Percentiles rank a stretch among this genome's conserved stretches.
Evolutionary conservation across 345 rosid genomes (phyloP).

Genomic region (Diplotaxis tenuifolia): DNA sequence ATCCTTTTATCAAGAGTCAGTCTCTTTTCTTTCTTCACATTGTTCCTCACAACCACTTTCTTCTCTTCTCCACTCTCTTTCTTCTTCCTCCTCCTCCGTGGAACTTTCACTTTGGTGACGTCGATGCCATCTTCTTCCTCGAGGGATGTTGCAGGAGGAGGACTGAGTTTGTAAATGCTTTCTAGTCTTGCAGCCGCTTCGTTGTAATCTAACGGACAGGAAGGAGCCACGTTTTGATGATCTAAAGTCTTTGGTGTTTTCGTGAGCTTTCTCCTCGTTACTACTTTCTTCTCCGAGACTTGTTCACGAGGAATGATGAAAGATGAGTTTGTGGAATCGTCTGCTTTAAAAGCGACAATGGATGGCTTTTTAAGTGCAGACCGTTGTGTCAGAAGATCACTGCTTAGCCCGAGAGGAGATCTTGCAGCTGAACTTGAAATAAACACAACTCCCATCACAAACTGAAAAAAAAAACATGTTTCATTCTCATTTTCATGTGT

Average conservation of each 20-base stretch:
- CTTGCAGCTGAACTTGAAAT: slow-evolving; percentile 81
- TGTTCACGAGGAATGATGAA: slow-evolving; percentile 50
- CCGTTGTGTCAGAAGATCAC: slow-evolving; percentile 42
- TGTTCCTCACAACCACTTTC: slow-evolving; percentile 49
- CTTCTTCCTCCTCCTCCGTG: slow-evolving; percentile 49
- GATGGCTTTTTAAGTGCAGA: slow-evolving; percentile 47
- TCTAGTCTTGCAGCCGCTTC: slow-evolving; percentile 94
- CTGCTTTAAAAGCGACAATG: slow-evolving; percentile 66
- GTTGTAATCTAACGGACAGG: slow-evolving; percentile 57
- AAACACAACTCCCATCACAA: slow-evolving; percentile 83
- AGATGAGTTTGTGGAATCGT: slow-evolving; percentile 51
- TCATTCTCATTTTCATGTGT: neutral
- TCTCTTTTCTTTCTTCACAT: slow-evolving; percentile 51
- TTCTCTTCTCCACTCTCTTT: slow-evolving; percentile 38
- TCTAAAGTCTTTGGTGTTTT: slow-evolving; percentile 36
- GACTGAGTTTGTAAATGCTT: slow-evolving; percentile 74
- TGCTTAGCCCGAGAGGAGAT: slow-evolving; percentile 57
- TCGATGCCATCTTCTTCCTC: slow-evolving; percentile 36
- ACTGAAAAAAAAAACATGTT: slow-evolving; percentile 23
- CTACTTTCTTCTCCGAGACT: slow-evolving; percentile 41
- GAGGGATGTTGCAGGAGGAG: slow-evolving; percentile 48
- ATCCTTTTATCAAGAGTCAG: slow-evolving; percentile 71
- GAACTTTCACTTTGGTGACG: slow-evolving; percentile 33
- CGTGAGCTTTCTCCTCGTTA: slow-evolving; percentile 43
- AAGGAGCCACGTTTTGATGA: slow-evolving; percentile 41